Evolutionary conservation across 306 rosid species (phyloP).

Genomic region (Sphenostylis stenocarpa): DNA sequence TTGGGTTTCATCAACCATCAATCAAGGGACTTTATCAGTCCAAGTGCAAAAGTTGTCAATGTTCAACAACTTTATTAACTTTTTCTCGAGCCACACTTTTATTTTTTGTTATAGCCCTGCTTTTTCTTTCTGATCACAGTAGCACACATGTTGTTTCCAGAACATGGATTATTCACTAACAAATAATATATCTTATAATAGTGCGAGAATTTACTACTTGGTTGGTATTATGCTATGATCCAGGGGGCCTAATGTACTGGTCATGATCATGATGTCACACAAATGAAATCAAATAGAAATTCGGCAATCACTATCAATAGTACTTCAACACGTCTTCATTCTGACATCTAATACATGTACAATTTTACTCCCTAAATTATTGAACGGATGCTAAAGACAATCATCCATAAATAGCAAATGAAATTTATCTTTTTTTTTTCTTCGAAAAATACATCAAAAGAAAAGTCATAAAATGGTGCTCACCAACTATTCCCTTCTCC

Average conservation of each 20-base stretch:
- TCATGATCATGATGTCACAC: neutral
- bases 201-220: neutral
- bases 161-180: neutral
- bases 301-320: neutral
- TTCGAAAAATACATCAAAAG: neutral
- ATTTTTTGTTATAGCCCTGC: neutral
- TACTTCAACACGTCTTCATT: neutral
- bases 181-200: neutral
- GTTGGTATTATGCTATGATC: neutral
- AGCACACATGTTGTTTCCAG: neutral
- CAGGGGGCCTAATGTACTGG: neutral
- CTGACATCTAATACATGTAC: neutral
- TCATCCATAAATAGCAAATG: neutral
- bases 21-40: conserved; percentile 19
- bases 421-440: neutral
- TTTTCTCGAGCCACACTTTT: conserved; percentile 6
- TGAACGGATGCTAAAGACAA: neutral
- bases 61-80: neutral
- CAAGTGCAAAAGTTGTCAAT: neutral
- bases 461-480: neutral
- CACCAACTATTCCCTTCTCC: neutral
- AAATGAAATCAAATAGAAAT: neutral
- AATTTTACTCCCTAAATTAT: neutral
- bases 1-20: neutral
- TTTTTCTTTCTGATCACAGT: neutral